phyloP scores from a whole-genome alignment of 2,329 filamentous ascomycete species.

The Arthrobotrys conoides region DNA sequence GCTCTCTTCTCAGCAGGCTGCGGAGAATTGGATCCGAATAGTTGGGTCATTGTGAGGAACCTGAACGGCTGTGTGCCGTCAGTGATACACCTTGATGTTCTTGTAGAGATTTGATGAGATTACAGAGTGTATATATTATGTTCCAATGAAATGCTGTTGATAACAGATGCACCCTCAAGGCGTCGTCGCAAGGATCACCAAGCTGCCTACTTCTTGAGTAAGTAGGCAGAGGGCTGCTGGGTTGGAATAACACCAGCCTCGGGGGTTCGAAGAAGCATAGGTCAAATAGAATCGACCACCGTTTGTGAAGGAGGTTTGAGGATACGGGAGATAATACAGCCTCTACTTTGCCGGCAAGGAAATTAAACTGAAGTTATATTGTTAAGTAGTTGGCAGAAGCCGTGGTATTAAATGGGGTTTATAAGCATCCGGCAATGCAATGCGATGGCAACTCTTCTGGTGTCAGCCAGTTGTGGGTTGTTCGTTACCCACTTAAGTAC shows the following conservation, averaged over 20 bases:
- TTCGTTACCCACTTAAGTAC: no score
- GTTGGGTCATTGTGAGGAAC: conserved; percentile 43
- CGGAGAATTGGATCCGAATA: conserved; percentile 54
- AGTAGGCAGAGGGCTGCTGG: conserved; percentile 1
- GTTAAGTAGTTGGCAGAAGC: conserved; percentile 4
- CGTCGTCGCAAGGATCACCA: conserved; percentile 24
- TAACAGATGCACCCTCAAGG: neutral
- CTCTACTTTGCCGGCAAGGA: neutral
- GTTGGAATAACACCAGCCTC: conserved; percentile 20
- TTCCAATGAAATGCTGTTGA: neutral
- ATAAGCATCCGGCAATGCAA: conserved; percentile 23
- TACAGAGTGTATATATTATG: neutral
- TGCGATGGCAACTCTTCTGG: conserved; percentile 24
- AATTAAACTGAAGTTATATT: conserved; percentile 2
- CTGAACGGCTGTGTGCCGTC: neutral
- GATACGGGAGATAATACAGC: neutral
- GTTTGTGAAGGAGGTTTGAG: neutral
- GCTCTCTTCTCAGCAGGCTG: conserved; percentile 43
- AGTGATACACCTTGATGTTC: neutral
- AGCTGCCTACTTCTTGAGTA: neutral
- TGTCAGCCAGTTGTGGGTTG: conserved; percentile 18
- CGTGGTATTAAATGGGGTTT: conserved; percentile 21
- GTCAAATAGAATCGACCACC: conserved; percentile 15
- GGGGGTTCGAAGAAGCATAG: conserved; percentile 30
- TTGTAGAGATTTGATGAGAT: neutral